A percentile compares a stretch with the other conserved stretches of the same genome.
Evolutionary conservation across 108 stramenopile species (phyloP).

Genomic region (Mayamaea pseudoterrestris): DNA sequence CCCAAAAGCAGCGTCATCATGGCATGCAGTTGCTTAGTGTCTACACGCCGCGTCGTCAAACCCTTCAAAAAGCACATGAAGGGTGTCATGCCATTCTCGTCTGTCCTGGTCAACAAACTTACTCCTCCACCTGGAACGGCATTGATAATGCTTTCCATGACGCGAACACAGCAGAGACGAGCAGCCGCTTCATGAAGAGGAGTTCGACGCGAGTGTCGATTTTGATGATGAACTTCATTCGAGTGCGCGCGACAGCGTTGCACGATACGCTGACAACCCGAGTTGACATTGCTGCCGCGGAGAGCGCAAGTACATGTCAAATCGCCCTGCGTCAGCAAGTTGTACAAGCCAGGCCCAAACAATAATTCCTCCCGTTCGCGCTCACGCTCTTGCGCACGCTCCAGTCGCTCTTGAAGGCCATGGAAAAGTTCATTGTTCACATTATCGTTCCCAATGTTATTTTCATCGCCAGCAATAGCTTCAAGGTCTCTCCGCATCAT

Average conservation of each 20-base stretch:
- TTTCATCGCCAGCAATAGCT: too few species aligned
- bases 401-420: too few species aligned
- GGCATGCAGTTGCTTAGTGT: constrained; percentile 13
- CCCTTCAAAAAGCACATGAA: constrained; percentile 31
- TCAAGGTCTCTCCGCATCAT: too few species aligned
- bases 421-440: too few species aligned
- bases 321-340: not conserved
- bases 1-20: constrained; percentile 16
- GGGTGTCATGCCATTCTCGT: constrained; percentile 19
- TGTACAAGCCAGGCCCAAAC: not conserved
- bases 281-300: not conserved
- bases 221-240: constrained; percentile 13
- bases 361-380: not conserved
- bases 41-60: constrained; percentile 6
- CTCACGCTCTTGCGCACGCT: not conserved
- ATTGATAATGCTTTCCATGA: constrained; percentile 20
- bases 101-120: constrained; percentile 1
- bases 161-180: constrained; percentile 22
- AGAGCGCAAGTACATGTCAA: not conserved
- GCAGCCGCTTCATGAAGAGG: constrained; percentile 36
- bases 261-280: constrained; percentile 16
- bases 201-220: constrained; percentile 12
- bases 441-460: too few species aligned
- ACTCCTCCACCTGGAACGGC: constrained; percentile 9
- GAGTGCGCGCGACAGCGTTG: constrained; percentile 6